Percentiles rank a stretch among this genome's conserved stretches.
Evolutionary conservation across 2,329 filamentous ascomycete species (phyloP).

Genomic region (Scytalidium lignicola): DNA sequence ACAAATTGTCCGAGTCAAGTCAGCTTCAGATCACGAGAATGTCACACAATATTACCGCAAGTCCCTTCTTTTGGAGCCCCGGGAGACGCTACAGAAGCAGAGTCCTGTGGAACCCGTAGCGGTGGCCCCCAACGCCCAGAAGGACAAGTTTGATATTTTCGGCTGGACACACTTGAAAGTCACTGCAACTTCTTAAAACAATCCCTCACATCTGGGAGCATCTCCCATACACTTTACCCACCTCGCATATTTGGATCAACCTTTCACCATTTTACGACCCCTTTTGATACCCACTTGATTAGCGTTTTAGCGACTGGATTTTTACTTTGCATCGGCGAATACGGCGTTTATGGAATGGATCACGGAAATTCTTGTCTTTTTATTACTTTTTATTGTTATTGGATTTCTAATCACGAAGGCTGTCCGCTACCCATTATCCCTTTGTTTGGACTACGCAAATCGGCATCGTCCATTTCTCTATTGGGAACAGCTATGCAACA

Average conservation of each 20-base stretch:
- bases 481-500: background rate
- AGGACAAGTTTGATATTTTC: constrained; percentile 47
- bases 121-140: constrained; percentile 23
- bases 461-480: background rate
- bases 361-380: background rate
- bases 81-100: constrained; percentile 29
- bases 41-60: constrained; percentile 63
- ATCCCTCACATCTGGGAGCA: constrained; percentile 3
- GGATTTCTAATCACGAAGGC: background rate
- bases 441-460: background rate
- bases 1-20: constrained; percentile 67
- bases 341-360: constrained; percentile 5
- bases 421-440: background rate
- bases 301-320: constrained; percentile 6
- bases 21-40: constrained; percentile 50
- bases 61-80: constrained; percentile 61
- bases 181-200: constrained; percentile 11
- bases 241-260: background rate
- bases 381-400: constrained; percentile 1
- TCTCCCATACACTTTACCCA: background rate
- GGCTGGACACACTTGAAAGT: constrained; percentile 40
- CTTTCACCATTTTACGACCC: constrained; percentile 3
- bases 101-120: constrained; percentile 19
- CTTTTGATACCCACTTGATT: constrained; percentile 8
- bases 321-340: background rate